Conservation (phyloP, 2,329 filamentous ascomycete genomes). For the Clonostachys sp. region DNA sequence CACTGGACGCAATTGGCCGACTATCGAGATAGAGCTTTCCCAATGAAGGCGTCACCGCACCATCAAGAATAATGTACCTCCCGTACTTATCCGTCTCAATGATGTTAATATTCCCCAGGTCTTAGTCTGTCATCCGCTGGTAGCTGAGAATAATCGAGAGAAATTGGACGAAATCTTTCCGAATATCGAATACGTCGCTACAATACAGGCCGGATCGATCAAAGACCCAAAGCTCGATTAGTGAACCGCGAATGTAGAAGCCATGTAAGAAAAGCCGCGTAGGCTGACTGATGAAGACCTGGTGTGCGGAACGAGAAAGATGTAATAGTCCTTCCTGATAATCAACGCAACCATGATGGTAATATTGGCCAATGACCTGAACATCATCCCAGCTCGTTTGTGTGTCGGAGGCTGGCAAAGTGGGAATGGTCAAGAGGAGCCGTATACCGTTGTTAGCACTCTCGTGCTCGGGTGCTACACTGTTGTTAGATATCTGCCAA, state of each 20-base stretch:
- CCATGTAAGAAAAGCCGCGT: slow-evolving; percentile 27
- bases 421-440: not conserved
- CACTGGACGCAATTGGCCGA: not conserved
- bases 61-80: not conserved
- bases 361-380: not conserved
- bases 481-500: slow-evolving; percentile 3
- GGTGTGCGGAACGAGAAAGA: slow-evolving; percentile 5
- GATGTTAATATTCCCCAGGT: not conserved
- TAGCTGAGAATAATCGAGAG: not conserved
- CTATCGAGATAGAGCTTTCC: not conserved
- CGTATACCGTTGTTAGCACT: not conserved
- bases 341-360: not conserved
- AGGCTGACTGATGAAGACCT: slow-evolving; percentile 22
- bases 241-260: slow-evolving; percentile 22
- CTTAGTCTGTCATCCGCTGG: not conserved
- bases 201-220: slow-evolving; percentile 27
- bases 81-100: not conserved
- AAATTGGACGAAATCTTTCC: slow-evolving; percentile 9
- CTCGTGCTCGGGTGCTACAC: not conserved
- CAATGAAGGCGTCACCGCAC: not conserved
- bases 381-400: not conserved
- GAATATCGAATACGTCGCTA: slow-evolving; percentile 19
- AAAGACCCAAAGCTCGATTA: slow-evolving; percentile 27
- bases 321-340: not conserved
- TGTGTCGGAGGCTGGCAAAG: not conserved